Conservation (phyloP, 2,329 filamentous ascomycete species). For the Lasiodiplodia theobromae region DNA sequence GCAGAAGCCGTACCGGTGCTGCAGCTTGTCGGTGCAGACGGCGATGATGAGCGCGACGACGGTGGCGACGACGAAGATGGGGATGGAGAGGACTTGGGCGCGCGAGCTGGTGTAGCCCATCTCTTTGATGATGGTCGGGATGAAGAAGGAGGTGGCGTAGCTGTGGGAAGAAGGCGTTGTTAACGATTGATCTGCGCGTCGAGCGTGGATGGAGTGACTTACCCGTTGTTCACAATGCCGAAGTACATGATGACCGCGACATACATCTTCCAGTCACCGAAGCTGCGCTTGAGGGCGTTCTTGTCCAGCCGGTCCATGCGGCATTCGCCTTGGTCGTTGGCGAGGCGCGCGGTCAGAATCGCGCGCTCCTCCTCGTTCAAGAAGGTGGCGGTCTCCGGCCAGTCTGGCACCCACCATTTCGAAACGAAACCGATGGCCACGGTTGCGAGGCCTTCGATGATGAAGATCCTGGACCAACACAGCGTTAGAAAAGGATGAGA, state of each 20-base stretch:
- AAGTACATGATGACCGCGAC: slow-evolving; percentile 18
- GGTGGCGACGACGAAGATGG: slow-evolving; percentile 38
- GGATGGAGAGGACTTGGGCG: slow-evolving; percentile 41
- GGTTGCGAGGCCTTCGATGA: slow-evolving; percentile 33
- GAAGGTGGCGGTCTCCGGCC: slow-evolving; percentile 48
- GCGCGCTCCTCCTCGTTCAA: slow-evolving; percentile 44
- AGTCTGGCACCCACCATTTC: slow-evolving; percentile 43
- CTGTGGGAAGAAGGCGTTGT: neutral
- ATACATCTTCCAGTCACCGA: slow-evolving; percentile 27
- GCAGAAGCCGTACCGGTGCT: slow-evolving; percentile 40
- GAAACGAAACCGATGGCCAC: slow-evolving; percentile 27
- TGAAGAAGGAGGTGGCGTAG: slow-evolving; percentile 49
- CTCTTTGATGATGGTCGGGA: slow-evolving; percentile 34
- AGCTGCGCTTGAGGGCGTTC: slow-evolving; percentile 5
- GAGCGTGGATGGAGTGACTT: neutral
- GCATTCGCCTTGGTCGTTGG: slow-evolving; percentile 39
- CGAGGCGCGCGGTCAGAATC: slow-evolving; percentile 41
- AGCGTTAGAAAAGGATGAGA: neutral
- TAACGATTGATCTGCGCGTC: slow-evolving; percentile 28
- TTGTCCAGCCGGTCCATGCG: slow-evolving; percentile 17
- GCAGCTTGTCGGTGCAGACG: slow-evolving; percentile 38
- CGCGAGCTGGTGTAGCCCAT: slow-evolving; percentile 42
- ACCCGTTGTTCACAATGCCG: slow-evolving; percentile 25
- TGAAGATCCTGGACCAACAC: slow-evolving; percentile 29
- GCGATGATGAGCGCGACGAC: slow-evolving; percentile 38